A percentile compares a stretch with the other conserved stretches of the same genome.
Evolutionary conservation across 441 rosid species (phyloP).

Genomic region (Populus hybrid): DNA sequence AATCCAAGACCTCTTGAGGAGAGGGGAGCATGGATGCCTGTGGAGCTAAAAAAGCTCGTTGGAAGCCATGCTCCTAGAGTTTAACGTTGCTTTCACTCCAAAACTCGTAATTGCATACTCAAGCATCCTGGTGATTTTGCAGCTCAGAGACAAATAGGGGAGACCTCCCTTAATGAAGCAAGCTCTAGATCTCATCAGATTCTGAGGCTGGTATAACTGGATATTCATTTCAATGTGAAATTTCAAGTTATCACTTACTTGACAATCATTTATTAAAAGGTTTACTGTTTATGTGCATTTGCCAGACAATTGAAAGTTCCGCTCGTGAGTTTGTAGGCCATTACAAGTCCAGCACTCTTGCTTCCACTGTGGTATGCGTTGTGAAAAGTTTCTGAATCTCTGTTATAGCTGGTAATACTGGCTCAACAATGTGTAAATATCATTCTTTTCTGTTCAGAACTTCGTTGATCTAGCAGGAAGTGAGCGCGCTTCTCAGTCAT

Average conservation of each 20-base stretch:
- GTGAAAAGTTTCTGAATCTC: neutral
- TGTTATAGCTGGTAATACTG: constrained; percentile 7
- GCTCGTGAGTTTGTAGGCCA: constrained; percentile 61
- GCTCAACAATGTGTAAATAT: constrained; percentile 4
- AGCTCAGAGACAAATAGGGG: constrained; percentile 97
- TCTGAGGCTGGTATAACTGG: constrained; percentile 71
- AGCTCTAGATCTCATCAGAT: constrained; percentile 99
- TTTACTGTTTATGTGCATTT: constrained; percentile 18
- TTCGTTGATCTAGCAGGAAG: constrained; percentile 95
- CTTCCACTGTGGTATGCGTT: constrained; percentile 72
- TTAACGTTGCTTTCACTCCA: neutral
- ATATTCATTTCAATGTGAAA: constrained; percentile 16
- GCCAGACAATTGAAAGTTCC: constrained; percentile 86
- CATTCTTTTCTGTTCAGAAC: constrained; percentile 48
- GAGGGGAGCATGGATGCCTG: neutral
- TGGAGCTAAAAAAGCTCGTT: neutral
- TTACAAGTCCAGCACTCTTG: constrained; percentile 65
- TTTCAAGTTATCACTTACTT: constrained; percentile 12
- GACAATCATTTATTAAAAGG: constrained; percentile 4
- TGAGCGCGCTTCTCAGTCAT: constrained; percentile 94
- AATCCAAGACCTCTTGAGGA: neutral
- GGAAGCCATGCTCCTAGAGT: neutral
- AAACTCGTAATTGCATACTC: constrained; percentile 16
- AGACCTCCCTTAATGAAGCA: constrained; percentile 85
- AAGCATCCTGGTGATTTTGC: constrained; percentile 28